Evolutionary conservation across 352 stramenopile species (phyloP).

Genomic region (Phytophthora megakarya): DNA sequence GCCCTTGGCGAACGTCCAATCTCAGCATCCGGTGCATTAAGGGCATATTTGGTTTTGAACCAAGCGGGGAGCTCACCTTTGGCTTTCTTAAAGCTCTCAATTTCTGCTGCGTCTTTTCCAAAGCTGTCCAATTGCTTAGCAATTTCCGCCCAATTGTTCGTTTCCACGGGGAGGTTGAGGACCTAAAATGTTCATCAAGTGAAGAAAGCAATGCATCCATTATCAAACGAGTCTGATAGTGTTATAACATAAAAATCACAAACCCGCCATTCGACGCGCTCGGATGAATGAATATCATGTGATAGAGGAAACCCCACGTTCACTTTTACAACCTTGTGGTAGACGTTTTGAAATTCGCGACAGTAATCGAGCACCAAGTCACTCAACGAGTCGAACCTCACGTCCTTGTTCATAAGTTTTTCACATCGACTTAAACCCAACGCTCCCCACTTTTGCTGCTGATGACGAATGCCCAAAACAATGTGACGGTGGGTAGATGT

Average conservation of each 20-base stretch:
- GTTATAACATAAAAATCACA: constrained; percentile 14
- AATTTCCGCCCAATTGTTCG: constrained; percentile 51
- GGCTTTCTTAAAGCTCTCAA: constrained; percentile 65
- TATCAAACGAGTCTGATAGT: not conserved
- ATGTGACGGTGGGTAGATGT: constrained; percentile 79
- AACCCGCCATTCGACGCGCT: constrained; percentile 87
- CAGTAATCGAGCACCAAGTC: constrained; percentile 77
- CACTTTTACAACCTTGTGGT: constrained; percentile 74
- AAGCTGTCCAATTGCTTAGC: constrained; percentile 72
- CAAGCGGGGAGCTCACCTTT: constrained; percentile 67
- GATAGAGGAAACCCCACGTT: constrained; percentile 87
- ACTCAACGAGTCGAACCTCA: constrained; percentile 80
- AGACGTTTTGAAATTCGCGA: constrained; percentile 63
- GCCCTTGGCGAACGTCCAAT: constrained; percentile 48
- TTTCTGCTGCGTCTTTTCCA: constrained; percentile 65
- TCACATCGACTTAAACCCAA: constrained; percentile 84
- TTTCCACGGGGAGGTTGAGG: constrained; percentile 65
- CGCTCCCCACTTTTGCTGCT: constrained; percentile 81
- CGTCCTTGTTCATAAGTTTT: constrained; percentile 87
- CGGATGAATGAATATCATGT: constrained; percentile 87
- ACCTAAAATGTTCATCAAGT: constrained; percentile 38
- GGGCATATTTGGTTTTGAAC: constrained; percentile 65
- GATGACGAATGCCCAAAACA: constrained; percentile 71
- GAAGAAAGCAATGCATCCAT: not conserved
- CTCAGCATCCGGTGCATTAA: constrained; percentile 64